Evolutionary conservation across 805 yeast genomes (phyloP).

Genomic region (Barnettozyma wickerhamii): DNA sequence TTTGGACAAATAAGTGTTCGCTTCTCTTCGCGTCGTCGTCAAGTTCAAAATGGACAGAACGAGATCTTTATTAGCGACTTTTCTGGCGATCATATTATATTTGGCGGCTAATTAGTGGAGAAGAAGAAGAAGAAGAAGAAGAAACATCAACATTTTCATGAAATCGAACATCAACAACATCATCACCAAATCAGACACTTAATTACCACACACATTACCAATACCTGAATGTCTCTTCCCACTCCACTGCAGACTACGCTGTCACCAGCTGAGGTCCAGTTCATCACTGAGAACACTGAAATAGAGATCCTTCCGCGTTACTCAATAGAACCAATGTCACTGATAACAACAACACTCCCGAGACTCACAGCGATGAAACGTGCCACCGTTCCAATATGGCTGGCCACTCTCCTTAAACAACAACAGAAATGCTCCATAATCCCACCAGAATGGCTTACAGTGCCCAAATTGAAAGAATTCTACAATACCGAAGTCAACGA

Average conservation of each 20-base stretch:
- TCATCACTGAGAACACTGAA: conserved; percentile 76
- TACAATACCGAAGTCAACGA: conserved; percentile 64
- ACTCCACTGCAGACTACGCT: conserved; percentile 46
- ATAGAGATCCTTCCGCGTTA: conserved; percentile 78
- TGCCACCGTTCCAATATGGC: conserved; percentile 76
- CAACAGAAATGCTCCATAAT: conserved; percentile 84
- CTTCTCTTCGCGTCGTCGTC: conserved; percentile 92
- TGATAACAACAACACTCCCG: conserved; percentile 61
- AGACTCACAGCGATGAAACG: conserved; percentile 63
- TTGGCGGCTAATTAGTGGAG: conserved; percentile 1
- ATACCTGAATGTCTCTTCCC: conserved; percentile 1
- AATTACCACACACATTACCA: background rate
- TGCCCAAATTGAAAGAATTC: conserved; percentile 45
- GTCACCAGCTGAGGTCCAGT: conserved; percentile 74
- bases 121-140: background rate
- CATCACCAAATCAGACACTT: background rate
- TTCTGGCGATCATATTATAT: too few relatives aligned
- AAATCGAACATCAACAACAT: background rate
- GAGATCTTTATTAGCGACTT: conserved; percentile 52
- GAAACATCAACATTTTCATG: too few relatives aligned
- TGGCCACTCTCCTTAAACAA: conserved; percentile 74
- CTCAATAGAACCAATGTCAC: conserved; percentile 55
- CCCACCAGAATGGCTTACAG: conserved; percentile 80
- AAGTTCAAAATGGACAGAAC: conserved; percentile 82
- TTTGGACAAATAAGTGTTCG: conserved; percentile 70